Conservation (phyloP, 768 basidiomycete species). For the Suillus hirtellus region DNA sequence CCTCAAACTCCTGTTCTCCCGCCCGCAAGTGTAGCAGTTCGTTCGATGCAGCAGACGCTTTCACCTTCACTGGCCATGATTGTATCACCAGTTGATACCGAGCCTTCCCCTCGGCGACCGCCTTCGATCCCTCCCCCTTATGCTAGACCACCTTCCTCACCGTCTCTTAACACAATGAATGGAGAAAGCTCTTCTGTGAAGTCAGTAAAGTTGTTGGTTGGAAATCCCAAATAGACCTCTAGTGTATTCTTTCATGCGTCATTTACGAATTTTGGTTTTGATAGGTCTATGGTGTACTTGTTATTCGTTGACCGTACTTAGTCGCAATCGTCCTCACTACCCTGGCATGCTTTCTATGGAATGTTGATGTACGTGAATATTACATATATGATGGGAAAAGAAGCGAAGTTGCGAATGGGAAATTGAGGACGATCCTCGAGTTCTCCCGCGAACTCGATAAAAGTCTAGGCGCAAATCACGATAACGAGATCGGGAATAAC, state of each 20-base stretch:
- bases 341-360: conserved; percentile 4
- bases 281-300: conserved; percentile 1
- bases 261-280: conserved; percentile 7
- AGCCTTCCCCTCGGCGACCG: conserved; percentile 34
- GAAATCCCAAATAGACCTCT: conserved; percentile 30
- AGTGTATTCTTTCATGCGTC: background rate
- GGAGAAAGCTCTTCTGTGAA: conserved; percentile 31
- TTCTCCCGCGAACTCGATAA: conserved; percentile 7
- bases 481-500: conserved; percentile 5
- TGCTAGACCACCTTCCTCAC: conserved; percentile 17
- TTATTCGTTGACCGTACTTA: background rate
- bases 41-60: conserved; percentile 35
- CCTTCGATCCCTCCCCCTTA: conserved; percentile 26
- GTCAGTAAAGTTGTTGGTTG: conserved; percentile 30
- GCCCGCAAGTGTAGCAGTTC: conserved; percentile 25
- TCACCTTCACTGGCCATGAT: conserved; percentile 38
- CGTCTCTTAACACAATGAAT: conserved; percentile 16
- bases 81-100: conserved; percentile 34
- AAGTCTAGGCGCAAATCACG: conserved; percentile 3
- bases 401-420: background rate
- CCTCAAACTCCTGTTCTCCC: conserved; percentile 35
- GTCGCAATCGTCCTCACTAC: conserved; percentile 6
- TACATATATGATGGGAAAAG: conserved; percentile 6
- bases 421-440: conserved; percentile 3
- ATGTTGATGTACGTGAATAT: conserved; percentile 12